Conservation (phyloP, 1,139 yeast species). For the Ogataea hybrid region DNA sequence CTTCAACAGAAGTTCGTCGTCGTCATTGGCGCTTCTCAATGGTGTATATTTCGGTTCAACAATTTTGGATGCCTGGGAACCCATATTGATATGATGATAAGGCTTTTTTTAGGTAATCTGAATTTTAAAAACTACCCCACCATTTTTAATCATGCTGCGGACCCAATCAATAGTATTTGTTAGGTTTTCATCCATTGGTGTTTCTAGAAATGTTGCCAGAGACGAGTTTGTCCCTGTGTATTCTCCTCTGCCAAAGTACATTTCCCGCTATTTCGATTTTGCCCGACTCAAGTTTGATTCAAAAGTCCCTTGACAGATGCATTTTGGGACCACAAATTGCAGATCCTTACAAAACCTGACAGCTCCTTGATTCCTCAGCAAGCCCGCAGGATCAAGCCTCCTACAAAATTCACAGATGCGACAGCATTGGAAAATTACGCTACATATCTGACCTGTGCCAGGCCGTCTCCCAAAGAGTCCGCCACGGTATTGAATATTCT, state of each 20-base stretch:
- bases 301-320: neutral
- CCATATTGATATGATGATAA: conserved; percentile 22
- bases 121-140: conserved; percentile 1
- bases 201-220: neutral
- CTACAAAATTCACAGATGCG: neutral
- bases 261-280: neutral
- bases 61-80: conserved; percentile 27
- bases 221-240: too few species aligned
- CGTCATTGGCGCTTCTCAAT: conserved; percentile 17
- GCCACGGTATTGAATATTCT: neutral
- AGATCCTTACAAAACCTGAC: neutral
- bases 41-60: conserved; percentile 23
- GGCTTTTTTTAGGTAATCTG: neutral
- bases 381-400: neutral
- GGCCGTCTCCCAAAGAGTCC: conserved; percentile 1
- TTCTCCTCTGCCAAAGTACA: neutral
- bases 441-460: neutral
- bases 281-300: neutral
- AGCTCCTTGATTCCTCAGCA: conserved; percentile 2
- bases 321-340: conserved; percentile 3
- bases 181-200: neutral
- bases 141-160: conserved; percentile 1
- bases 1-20: conserved; percentile 30
- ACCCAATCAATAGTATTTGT: neutral
- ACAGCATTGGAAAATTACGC: neutral